Evolutionary conservation across 2,329 filamentous ascomycete species (phyloP), one percentile per base, ranked within the genome.

Genomic region (Simplicillium aogashimaense): DNA sequence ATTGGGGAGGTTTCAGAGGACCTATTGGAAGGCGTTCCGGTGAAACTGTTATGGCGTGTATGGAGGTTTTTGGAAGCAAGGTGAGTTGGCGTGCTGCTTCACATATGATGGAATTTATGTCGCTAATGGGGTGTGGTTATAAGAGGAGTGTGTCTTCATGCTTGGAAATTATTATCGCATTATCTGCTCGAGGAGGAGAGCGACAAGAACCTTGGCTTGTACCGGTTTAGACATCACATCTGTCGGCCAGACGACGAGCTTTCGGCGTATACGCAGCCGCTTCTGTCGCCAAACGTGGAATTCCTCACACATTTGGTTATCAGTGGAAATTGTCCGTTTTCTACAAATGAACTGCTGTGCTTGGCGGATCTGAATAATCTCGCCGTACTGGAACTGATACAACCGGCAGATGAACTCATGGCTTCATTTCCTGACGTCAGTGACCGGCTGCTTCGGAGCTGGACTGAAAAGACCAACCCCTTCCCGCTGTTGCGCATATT

Each of bases 401-500:
- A 68, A 43, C 61, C 63, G 2, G 46, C 50, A 1, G 56, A 59
- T 20, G 47, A 53, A 30, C 35, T 52, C 16, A 40, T 45, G 4
- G 43, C 44, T 18, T 39, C 44, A 18, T 64, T 64, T 28, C 63
- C 64, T 7, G 52, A 55, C 3, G 48, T 72, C 6, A 67, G 48
- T 31, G 69, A 75, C 45, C 57, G 65, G 7, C 54, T 74, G 3
- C 41, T 74, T 15, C 58, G 63, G 29, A 63, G 63, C 16, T 74
- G 70, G 69, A 59, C 62, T 1, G 57, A 63, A 35, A 54, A 54
- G 29, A 45, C 55, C 1, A 49, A 59, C 8, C 59, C 68, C 0
- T 75, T 76, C 29, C 69, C 69, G 0, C 35, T 63, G 4, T 57
- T 75, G 33, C 59, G 70, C 4, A 52, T 74, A 13, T 50, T 75